These are phyloP conservation scores for Euphorbia schlechtendalii DNA, from an alignment of 441 rosid genomes.

Conservation along the genomic window DNA sequence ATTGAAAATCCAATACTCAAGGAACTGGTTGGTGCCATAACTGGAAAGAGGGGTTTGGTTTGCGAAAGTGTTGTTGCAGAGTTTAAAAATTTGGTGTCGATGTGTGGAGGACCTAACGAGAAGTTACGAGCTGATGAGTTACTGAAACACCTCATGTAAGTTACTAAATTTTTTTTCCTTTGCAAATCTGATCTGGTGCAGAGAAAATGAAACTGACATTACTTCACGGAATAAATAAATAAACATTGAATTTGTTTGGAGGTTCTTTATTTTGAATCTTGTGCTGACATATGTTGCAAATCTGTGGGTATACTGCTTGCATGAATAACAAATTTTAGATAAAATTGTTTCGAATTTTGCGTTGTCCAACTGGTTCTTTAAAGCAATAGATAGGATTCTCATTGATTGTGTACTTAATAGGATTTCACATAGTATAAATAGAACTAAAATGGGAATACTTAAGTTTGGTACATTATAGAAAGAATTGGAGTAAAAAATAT, in stretches of 20 bases:
- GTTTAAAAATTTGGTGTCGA: constrained; percentile 62
- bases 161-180: neutral
- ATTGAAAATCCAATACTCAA: constrained; percentile 49
- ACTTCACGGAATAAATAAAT: neutral
- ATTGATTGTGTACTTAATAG: no score
- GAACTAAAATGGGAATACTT: no score
- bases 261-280: neutral
- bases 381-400: no score
- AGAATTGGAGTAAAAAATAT: no score
- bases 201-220: neutral
- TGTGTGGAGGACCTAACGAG: constrained; percentile 82
- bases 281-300: neutral
- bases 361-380: neutral
- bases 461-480: no score
- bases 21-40: constrained; percentile 36
- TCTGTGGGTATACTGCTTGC: neutral
- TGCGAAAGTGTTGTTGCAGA: constrained; percentile 64
- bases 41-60: constrained; percentile 61
- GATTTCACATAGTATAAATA: no score
- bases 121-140: constrained; percentile 57
- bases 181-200: constrained; percentile 1
- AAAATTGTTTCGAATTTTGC: neutral
- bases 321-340: neutral
- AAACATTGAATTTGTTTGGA: neutral
- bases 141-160: constrained; percentile 52